phyloP scores from a whole-genome alignment of 1,139 yeast species.

The Ashbya aceris region DNA sequence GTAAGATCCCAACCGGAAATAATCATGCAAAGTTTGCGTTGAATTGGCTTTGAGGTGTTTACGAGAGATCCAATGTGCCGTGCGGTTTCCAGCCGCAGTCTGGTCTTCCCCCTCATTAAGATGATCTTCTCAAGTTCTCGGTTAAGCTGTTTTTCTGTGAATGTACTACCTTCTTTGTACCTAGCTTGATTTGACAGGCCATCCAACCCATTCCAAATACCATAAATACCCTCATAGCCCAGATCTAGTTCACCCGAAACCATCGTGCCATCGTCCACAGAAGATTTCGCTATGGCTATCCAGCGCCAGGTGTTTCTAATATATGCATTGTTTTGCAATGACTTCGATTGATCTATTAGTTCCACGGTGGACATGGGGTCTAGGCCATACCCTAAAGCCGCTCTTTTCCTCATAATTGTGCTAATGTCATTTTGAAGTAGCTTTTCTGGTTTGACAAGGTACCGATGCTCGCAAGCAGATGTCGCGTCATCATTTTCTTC shows the following conservation, averaged over 20 bases:
- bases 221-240: conserved; percentile 80
- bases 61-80: conserved; percentile 15
- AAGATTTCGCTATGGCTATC: conserved; percentile 63
- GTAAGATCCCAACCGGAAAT: conserved; percentile 92
- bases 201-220: conserved; percentile 78
- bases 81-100: conserved; percentile 19
- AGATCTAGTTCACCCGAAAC: conserved; percentile 59
- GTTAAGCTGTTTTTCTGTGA: conserved; percentile 39
- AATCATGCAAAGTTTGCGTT: conserved; percentile 69
- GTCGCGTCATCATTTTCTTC: conserved; percentile 19
- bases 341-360: conserved; percentile 44
- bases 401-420: conserved; percentile 58
- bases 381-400: conserved; percentile 62
- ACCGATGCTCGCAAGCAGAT: conserved; percentile 16
- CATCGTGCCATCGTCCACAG: conserved; percentile 64
- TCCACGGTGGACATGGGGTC: conserved; percentile 58
- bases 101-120: conserved; percentile 22
- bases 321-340: conserved; percentile 48
- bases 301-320: conserved; percentile 83
- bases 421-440: conserved; percentile 55
- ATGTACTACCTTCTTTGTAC: conserved; percentile 31
- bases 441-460: conserved; percentile 29
- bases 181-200: conserved; percentile 53
- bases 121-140: conserved; percentile 36
- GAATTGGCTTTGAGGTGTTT: conserved; percentile 41